A percentile compares a stretch with the other conserved stretches of the same genome.
Evolutionary conservation across 805 yeast genomes (phyloP).

Genomic region (Isabelozyma gotoi): DNA sequence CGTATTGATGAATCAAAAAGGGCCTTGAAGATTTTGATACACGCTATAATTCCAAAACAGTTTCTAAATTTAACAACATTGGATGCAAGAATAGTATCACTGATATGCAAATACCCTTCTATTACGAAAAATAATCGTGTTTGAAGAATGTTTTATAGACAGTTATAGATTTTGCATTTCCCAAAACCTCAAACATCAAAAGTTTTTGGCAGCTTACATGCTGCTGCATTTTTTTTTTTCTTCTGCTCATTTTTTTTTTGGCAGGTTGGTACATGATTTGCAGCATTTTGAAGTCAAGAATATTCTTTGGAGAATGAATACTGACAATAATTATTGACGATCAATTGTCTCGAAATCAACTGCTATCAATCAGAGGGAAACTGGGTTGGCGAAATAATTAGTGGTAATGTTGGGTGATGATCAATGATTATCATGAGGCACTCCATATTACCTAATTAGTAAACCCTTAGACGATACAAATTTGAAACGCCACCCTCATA

Average conservation of each 20-base stretch:
- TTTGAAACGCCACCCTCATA: background rate
- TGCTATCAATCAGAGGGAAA: no score
- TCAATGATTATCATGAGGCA: no score
- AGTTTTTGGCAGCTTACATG: background rate
- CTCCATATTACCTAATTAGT: no score
- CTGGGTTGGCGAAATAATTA: no score
- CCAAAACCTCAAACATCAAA: background rate
- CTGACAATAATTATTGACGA: no score
- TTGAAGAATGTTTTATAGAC: background rate
- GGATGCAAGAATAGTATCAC: background rate
- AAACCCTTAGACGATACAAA: background rate
- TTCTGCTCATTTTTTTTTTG: no score
- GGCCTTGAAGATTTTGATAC: background rate
- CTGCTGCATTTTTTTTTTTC: background rate
- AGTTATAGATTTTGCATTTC: background rate
- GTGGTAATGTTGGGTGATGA: no score
- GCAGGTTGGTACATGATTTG: background rate
- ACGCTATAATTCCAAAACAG: background rate
- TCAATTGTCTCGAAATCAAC: no score
- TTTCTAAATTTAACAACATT: background rate
- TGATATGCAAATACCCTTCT: no score
- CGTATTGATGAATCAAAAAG: no score
- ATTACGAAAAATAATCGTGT: background rate
- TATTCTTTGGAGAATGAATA: background rate
- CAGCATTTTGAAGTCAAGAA: no score